phyloP scores from a whole-genome alignment of 768 basidiomycete species.

The Neoboletus magnificus region DNA sequence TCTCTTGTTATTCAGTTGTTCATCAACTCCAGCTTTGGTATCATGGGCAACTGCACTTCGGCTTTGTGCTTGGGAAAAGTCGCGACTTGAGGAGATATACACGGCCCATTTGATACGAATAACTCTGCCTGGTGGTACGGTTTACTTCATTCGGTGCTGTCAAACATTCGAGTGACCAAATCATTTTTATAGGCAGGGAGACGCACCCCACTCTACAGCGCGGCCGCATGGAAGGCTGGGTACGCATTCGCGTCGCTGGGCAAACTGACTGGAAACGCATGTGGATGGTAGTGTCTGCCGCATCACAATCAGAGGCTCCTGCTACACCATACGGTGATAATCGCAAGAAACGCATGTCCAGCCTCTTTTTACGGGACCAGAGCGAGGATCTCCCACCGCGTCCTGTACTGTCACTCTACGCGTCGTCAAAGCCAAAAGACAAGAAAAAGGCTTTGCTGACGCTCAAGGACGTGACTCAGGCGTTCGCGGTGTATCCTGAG shows the following conservation, averaged over 20 bases:
- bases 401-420: constrained; percentile 55
- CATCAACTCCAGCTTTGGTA: constrained; percentile 60
- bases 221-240: constrained; percentile 88
- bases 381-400: constrained; percentile 33
- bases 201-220: constrained; percentile 61
- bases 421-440: constrained; percentile 67
- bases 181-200: constrained; percentile 37
- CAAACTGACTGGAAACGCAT: constrained; percentile 94
- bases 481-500: constrained; percentile 94
- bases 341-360: constrained; percentile 54
- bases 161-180: constrained; percentile 17
- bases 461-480: constrained; percentile 69
- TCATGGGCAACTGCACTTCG: constrained; percentile 94
- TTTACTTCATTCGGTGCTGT: constrained; percentile 21
- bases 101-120: constrained; percentile 90
- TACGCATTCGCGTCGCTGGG: constrained; percentile 88
- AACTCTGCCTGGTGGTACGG: constrained; percentile 51
- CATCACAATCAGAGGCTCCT: constrained; percentile 28
- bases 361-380: constrained; percentile 58
- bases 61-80: constrained; percentile 91
- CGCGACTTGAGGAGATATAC: constrained; percentile 94
- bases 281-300: constrained; percentile 74
- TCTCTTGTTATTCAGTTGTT: constrained; percentile 84
- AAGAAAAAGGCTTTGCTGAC: constrained; percentile 70
- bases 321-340: constrained; percentile 27